A percentile compares a stretch with the other conserved stretches of the same genome.
Conservation (phyloP, 768 basidiomycete species). For the Tephrocybe rancida region DNA sequence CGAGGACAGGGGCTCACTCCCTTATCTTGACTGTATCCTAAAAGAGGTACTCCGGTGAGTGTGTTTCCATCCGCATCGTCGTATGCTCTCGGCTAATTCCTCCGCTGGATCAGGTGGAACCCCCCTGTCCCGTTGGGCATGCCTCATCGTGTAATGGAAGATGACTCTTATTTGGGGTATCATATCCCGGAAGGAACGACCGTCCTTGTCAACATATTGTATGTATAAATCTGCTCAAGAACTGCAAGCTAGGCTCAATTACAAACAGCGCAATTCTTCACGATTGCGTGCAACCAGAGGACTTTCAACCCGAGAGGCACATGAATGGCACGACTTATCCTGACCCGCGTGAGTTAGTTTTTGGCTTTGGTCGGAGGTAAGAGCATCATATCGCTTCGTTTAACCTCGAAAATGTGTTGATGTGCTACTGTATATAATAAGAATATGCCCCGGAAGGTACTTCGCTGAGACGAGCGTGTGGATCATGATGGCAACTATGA, state of each 20-base stretch:
- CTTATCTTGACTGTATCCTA: conserved; percentile 48
- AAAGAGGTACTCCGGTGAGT: conserved; percentile 50
- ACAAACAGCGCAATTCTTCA: conserved; percentile 41
- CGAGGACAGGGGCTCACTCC: conserved; percentile 43
- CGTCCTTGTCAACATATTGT: conserved; percentile 47
- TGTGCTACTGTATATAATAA: conserved; percentile 14
- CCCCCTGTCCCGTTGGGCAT: conserved; percentile 51
- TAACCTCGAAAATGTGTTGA: background rate
- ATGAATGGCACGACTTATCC: conserved; percentile 36
- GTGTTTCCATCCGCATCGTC: background rate
- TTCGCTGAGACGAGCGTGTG: conserved; percentile 52
- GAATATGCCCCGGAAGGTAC: conserved; percentile 57
- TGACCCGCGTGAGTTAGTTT: conserved; percentile 51
- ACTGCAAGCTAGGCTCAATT: background rate
- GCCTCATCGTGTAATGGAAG: conserved; percentile 54
- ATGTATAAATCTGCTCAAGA: conserved; percentile 13
- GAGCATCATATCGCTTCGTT: conserved; percentile 3
- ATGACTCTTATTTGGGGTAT: conserved; percentile 50
- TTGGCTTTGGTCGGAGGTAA: conserved; percentile 61
- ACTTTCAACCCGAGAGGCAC: conserved; percentile 55
- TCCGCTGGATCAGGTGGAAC: conserved; percentile 40
- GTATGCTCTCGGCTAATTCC: conserved; percentile 1
- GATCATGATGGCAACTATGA: conserved; percentile 44
- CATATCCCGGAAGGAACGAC: conserved; percentile 47
- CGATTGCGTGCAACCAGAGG: conserved; percentile 45